Evolutionary conservation across 2,329 filamentous ascomycete genomes (phyloP).

Genomic region (Elsinoe ampelina): DNA sequence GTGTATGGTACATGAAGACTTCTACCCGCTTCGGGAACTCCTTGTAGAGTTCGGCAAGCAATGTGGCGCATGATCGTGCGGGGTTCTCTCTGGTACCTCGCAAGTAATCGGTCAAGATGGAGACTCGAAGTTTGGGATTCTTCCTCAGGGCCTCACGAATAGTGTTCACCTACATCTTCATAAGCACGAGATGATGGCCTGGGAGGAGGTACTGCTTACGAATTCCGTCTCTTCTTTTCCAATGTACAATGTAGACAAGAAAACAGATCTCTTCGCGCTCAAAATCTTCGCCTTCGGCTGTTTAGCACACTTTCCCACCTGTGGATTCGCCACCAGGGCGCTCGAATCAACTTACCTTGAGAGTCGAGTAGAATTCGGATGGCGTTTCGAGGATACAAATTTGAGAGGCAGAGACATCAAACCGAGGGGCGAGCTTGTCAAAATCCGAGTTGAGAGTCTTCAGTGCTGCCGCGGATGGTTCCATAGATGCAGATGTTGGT

Average conservation of each 20-base stretch:
- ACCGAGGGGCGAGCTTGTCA: constrained; percentile 82
- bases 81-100: constrained; percentile 88
- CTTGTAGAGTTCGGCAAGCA: constrained; percentile 71
- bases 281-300: constrained; percentile 62
- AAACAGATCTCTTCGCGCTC: constrained; percentile 68
- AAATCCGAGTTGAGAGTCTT: constrained; percentile 61
- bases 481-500: constrained; percentile 1
- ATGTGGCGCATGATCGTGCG: constrained; percentile 73
- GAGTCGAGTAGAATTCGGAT: constrained; percentile 77
- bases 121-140: constrained; percentile 70
- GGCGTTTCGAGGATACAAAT: constrained; percentile 73
- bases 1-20: constrained; percentile 95
- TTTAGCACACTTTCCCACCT: too few relatives aligned
- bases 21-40: constrained; percentile 81
- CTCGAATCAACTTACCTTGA: constrained; percentile 56
- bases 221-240: constrained; percentile 87
- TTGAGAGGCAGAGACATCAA: constrained; percentile 72
- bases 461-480: constrained; percentile 26
- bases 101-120: constrained; percentile 82
- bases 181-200: not conserved
- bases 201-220: constrained; percentile 32
- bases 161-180: constrained; percentile 55
- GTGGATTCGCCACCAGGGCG: not conserved
- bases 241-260: constrained; percentile 93
- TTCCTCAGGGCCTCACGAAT: constrained; percentile 63